Evolutionary conservation across 2,329 filamentous ascomycete genomes (phyloP), one percentile per base, ranked within the genome.

Genomic region (Lachnum nothofagi): DNA sequence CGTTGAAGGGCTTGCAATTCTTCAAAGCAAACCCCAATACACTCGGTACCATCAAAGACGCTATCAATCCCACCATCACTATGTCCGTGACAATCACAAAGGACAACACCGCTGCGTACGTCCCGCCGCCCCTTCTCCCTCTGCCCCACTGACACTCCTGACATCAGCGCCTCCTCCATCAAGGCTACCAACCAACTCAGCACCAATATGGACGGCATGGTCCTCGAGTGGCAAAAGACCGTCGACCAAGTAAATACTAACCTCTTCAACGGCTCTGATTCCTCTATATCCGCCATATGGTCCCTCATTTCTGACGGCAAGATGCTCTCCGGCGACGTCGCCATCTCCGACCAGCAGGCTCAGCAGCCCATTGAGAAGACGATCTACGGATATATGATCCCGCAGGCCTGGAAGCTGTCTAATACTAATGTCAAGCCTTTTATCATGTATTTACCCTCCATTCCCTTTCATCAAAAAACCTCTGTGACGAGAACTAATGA

Each of bases 371-470:
- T 62, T 31, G 8, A 35, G 43, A 64, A 60, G 48, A 39, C 59
- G 31, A 58, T 68, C 44, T 68, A 56, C 45, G 64, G 53, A 37
- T 66, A 54, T 38, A 54, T 63, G 39, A 66, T 70, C 46, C 66
- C 67, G 6, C 45, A 49, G 12, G 35, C 64, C 3, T 70, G 67
- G 68, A 48, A 49, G 10, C 42, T 42, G 24, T 61, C 64, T 4
- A 51, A 53, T 3, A 52, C 49, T 4, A 16, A 42, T 16, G 39
- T 27, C 7, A 54, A 57, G 19, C 58, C 62, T 10, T 69, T 70
- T 38, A 46, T 70, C 35, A 43, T 69, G 34, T 63, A 68, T 58
- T 61, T 64, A 1, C 12, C 17, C 17, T 37, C 6, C 3, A 37
- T n/a, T 9, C 34, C 34, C n/a, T 5, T 9, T 37, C 8, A 19